Percentiles rank a stretch among this genome's conserved stretches.
Evolutionary conservation across 2,329 filamentous ascomycete species (phyloP).

Genomic region (Colletotrichum tropicale): DNA sequence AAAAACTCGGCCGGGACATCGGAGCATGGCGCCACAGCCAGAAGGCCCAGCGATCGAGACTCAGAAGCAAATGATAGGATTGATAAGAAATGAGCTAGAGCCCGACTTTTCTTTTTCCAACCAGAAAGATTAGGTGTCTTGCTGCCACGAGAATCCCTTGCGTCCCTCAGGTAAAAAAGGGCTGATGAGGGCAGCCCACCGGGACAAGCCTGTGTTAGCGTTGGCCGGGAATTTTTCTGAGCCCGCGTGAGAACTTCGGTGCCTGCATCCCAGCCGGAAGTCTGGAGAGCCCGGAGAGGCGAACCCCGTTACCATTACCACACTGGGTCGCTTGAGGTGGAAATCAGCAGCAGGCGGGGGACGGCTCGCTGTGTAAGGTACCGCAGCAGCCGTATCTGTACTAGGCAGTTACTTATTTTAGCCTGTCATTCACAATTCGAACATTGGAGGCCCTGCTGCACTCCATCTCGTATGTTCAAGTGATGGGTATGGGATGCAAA

Average conservation of each 20-base stretch:
- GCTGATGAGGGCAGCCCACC: neutral
- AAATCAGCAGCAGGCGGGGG: neutral
- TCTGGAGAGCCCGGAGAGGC: neutral
- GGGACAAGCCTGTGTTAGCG: neutral
- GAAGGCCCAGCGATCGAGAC: neutral
- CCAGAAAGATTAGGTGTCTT: neutral
- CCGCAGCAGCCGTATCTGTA: neutral
- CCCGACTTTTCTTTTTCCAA: neutral
- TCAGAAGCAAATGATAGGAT: neutral
- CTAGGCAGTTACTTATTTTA: conserved; percentile 14
- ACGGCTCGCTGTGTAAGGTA: conserved; percentile 1
- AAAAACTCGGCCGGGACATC: neutral
- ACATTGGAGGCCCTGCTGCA: neutral
- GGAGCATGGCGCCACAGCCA: neutral
- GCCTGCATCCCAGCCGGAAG: neutral
- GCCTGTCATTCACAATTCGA: neutral
- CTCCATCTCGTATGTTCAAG: neutral
- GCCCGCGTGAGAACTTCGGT: neutral
- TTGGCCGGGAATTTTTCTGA: neutral
- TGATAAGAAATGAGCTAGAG: neutral
- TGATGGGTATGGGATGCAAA: neutral
- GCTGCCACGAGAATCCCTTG: neutral
- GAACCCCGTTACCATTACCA: conserved; percentile 7
- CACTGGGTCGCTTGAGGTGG: neutral
- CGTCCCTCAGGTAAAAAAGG: neutral